phyloP scores from a whole-genome alignment of 2,329 filamentous ascomycete species.

The Rachicladosporium sp. region DNA sequence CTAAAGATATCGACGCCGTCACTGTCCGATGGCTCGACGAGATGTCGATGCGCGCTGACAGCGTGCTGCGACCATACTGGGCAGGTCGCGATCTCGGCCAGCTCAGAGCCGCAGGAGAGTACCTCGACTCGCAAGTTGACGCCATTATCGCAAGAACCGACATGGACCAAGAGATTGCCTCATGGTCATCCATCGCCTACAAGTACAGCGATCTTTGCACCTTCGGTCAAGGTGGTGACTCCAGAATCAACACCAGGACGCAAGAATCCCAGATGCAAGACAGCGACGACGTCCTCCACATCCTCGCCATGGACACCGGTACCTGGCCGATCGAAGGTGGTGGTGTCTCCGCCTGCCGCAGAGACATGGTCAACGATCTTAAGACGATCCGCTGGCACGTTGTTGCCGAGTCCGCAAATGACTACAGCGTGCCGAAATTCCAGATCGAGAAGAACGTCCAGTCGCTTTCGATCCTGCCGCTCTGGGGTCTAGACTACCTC shows the following conservation, averaged over 20 bases:
- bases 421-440: slow-evolving; percentile 31
- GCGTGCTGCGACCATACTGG: slow-evolving; percentile 27
- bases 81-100: slow-evolving; percentile 25
- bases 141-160: slow-evolving; percentile 39
- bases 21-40: slow-evolving; percentile 30
- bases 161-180: slow-evolving; percentile 38
- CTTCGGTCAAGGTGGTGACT: slow-evolving; percentile 42
- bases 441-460: slow-evolving; percentile 33
- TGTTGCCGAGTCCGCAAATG: slow-evolving; percentile 31
- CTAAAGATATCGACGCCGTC: slow-evolving; percentile 26
- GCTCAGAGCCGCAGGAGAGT: slow-evolving; percentile 23
- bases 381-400: slow-evolving; percentile 32
- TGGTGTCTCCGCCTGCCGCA: slow-evolving; percentile 30
- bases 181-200: slow-evolving; percentile 40
- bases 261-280: slow-evolving; percentile 33
- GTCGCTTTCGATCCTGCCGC: slow-evolving; percentile 29
- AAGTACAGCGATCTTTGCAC: slow-evolving; percentile 40
- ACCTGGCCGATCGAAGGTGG: slow-evolving; percentile 33
- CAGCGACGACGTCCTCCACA: slow-evolving; percentile 26
- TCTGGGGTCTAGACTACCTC: slow-evolving; percentile 32
- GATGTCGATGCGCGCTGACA: slow-evolving; percentile 24
- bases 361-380: slow-evolving; percentile 31
- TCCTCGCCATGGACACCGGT: slow-evolving; percentile 30
- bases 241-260: slow-evolving; percentile 38
- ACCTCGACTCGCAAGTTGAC: slow-evolving; percentile 31